A percentile compares a stretch with the other conserved stretches of the same genome.
phyloP scores from a whole-genome alignment of 192 early-diverging fungal species.

The Blastocladiella britannica region DNA sequence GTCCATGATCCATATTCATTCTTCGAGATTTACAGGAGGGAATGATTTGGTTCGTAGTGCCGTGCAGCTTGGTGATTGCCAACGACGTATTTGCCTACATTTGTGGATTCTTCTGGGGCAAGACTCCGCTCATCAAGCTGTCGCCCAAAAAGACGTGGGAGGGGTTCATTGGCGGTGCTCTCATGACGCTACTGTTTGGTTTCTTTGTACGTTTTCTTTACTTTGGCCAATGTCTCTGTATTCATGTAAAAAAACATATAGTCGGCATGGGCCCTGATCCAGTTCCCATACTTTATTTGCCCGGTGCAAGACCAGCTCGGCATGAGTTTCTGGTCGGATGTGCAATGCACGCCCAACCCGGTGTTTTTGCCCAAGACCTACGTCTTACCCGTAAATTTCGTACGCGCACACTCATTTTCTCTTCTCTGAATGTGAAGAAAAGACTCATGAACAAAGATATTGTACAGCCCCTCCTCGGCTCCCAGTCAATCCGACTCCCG shows the following conservation, averaged over 20 bases:
- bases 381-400: not conserved
- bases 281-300: slow-evolving; percentile 43
- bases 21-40: slow-evolving; percentile 1
- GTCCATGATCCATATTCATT: not conserved
- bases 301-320: slow-evolving; percentile 36
- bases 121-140: slow-evolving; percentile 73
- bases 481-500: slow-evolving; percentile 42
- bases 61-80: slow-evolving; percentile 66
- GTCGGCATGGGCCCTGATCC: slow-evolving; percentile 22
- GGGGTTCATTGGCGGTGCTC: slow-evolving; percentile 77
- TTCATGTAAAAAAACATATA: not conserved
- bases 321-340: slow-evolving; percentile 21
- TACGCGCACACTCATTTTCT: too few species aligned
- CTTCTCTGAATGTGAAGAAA: too few species aligned
- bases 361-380: slow-evolving; percentile 26
- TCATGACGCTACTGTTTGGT: slow-evolving; percentile 72
- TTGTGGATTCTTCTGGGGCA: slow-evolving; percentile 87
- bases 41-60: slow-evolving; percentile 51
- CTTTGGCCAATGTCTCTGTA: not conserved
- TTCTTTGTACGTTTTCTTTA: slow-evolving; percentile 31
- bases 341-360: slow-evolving; percentile 33
- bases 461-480: slow-evolving; percentile 5
- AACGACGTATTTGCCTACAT: slow-evolving; percentile 95
- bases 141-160: slow-evolving; percentile 98
- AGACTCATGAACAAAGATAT: too few species aligned